Base-by-base conservation (phyloP, 1,284 basidiomycete genomes). In the Coniophora puteana region DNA sequence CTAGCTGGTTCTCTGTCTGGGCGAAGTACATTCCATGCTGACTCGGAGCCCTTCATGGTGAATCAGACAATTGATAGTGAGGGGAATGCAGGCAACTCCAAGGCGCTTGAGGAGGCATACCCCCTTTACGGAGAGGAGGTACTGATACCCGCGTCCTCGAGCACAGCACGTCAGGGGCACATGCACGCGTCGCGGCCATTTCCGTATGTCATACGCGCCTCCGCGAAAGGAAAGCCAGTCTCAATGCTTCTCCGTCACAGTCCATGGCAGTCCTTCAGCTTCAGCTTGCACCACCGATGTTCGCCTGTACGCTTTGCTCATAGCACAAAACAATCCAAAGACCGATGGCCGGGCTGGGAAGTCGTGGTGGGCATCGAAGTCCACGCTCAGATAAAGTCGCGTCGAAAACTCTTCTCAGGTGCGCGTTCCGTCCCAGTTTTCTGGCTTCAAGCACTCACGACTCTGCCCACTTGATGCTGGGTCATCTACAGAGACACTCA, bases 361-460 rank as follows among this genome's bases (percentile, higher is more conserved):
- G 80, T 94, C 16, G 74, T 96, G 39, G 83, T 99, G 33, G 96
- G 96, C 18, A 85, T 99, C 35, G 95, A 99, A 59, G 90, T 94
- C 8, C 96, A 99, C 58, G 89, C 93, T 0, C 95, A 99, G 63
- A 80, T 99, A 53, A 89, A 87, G 60, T 85, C 91, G 10, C 78
- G 82, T 39, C 69, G 72, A 45, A 99, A 99, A 64, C 74, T 99
- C 10, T 98, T 99, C 66, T 97, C 93, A 38, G 68, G 89, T 90
- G 43, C n/a, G n/a, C 51, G 80, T 65, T 39, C 12, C 28, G 27
- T 23, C 34, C 14, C 10, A 21, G 16, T n/a, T 29, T 3, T 30
- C 24, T 43, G 30, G 35, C 27, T 17, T n/a, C n/a, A n/a, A n/a
- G 18, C 7, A 6, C 28, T 18, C 17, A 14, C 7, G 38, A 26